Evolutionary conservation across 2,329 filamentous ascomycete genomes (phyloP).

Genomic region (Ophiosphaerella narmari): DNA sequence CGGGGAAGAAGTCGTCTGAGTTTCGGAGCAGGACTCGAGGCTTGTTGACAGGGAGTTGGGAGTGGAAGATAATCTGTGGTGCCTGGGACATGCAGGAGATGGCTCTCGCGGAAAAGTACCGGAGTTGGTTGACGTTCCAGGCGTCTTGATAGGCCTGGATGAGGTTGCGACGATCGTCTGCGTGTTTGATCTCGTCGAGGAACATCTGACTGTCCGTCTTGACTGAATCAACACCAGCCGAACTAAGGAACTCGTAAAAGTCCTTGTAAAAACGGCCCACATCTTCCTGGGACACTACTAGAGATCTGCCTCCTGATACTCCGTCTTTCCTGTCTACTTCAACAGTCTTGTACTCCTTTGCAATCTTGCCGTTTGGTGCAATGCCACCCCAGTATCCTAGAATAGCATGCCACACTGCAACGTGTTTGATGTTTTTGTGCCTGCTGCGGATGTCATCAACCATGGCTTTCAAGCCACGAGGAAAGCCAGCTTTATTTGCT

Average conservation of each 20-base stretch:
- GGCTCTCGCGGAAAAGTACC: conserved; percentile 74
- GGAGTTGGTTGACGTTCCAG: conserved; percentile 78
- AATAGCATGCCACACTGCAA: conserved; percentile 94
- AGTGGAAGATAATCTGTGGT: conserved; percentile 84
- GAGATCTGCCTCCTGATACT: conserved; percentile 68
- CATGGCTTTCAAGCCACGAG: conserved; percentile 74
- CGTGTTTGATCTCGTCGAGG: conserved; percentile 73
- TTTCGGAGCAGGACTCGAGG: conserved; percentile 79
- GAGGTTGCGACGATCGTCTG: conserved; percentile 71
- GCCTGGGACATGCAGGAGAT: conserved; percentile 96
- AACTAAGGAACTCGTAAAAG: conserved; percentile 82
- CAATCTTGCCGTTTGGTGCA: conserved; percentile 73
- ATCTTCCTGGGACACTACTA: conserved; percentile 74
- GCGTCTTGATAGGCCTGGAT: conserved; percentile 80
- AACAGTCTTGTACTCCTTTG: conserved; percentile 76
- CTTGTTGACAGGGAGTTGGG: conserved; percentile 76
- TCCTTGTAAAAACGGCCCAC: conserved; percentile 81
- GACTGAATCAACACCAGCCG: conserved; percentile 78
- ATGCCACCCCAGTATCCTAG: conserved; percentile 73
- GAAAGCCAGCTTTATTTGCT: conserved; percentile 79
- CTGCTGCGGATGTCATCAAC: conserved; percentile 70
- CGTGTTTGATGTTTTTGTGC: conserved; percentile 75
- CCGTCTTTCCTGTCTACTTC: conserved; percentile 60
- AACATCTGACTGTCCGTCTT: conserved; percentile 95
- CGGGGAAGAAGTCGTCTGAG: conserved; percentile 90